A percentile compares a stretch with the other conserved stretches of the same genome.
phyloP scores from a whole-genome alignment of 1,139 yeast genomes.

The Diutina scorzettiae region DNA sequence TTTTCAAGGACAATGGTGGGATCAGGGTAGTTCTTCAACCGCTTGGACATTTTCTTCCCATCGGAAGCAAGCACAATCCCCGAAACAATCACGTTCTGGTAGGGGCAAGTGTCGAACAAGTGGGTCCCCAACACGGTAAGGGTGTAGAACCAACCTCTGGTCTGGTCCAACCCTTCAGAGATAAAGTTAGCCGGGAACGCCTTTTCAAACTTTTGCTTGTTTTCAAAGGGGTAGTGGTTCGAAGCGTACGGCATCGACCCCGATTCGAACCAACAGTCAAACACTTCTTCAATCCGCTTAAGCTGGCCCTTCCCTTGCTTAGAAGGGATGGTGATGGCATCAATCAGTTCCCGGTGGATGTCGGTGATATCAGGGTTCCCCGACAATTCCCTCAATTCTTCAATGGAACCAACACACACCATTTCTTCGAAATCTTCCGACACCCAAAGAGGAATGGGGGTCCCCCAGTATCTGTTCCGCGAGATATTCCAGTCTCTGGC shows the following conservation, averaged over 20 bases:
- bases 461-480: slow-evolving; percentile 99
- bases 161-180: slow-evolving; percentile 97
- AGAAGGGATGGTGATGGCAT: slow-evolving; percentile 90
- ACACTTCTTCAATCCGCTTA: slow-evolving; percentile 91
- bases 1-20: slow-evolving; percentile 70
- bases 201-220: slow-evolving; percentile 50
- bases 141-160: slow-evolving; percentile 99
- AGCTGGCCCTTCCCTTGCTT: slow-evolving; percentile 76
- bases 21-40: slow-evolving; percentile 96
- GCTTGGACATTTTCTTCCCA: slow-evolving; percentile 98
- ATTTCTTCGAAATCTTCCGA: slow-evolving; percentile 87
- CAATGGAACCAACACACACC: slow-evolving; percentile 85
- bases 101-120: slow-evolving; percentile 84
- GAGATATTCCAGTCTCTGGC: slow-evolving; percentile 99
- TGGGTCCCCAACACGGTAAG: slow-evolving; percentile 93
- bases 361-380: slow-evolving; percentile 77
- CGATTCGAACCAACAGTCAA: slow-evolving; percentile 99
- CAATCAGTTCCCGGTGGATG: slow-evolving; percentile 88
- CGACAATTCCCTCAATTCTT: slow-evolving; percentile 71
- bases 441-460: slow-evolving; percentile 97
- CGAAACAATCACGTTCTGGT: slow-evolving; percentile 87
- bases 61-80: slow-evolving; percentile 97
- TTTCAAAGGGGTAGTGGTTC: slow-evolving; percentile 93
- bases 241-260: slow-evolving; percentile 99
- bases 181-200: slow-evolving; percentile 87